A percentile compares a stretch with the other conserved stretches of the same genome.
Conservation (phyloP, 73 alveolate genomes). For the Paramecium octaurelia region DNA sequence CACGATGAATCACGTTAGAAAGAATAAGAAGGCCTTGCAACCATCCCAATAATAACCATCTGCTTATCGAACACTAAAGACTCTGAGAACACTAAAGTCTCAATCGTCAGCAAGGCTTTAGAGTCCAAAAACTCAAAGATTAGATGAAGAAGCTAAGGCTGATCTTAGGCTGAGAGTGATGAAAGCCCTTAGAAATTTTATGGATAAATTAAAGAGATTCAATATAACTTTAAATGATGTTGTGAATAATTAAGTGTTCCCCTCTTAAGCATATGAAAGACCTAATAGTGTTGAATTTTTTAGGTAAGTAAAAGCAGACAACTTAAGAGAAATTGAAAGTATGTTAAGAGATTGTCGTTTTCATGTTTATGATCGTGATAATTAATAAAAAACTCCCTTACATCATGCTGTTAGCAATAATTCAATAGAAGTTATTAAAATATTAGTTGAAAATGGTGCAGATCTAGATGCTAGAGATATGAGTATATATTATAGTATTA, state of each 20-base stretch:
- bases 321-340: neutral
- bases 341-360: constrained; percentile 10
- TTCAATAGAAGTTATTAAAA: neutral
- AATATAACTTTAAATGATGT: constrained; percentile 26
- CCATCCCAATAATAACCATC: neutral
- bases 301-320: constrained; percentile 3
- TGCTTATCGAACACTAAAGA: neutral
- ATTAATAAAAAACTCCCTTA: neutral
- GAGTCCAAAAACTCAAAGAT: neutral
- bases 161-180: constrained; percentile 10
- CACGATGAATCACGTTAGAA: constrained; percentile 25
- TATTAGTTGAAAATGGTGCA: constrained; percentile 20
- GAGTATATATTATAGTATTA: neutral
- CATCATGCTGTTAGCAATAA: constrained; percentile 32
- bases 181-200: constrained; percentile 6
- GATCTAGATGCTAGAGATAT: constrained; percentile 36
- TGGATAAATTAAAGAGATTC: constrained; percentile 33
- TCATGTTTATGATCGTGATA: constrained; percentile 40
- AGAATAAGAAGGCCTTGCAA: neutral
- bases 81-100: neutral
- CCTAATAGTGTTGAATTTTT: constrained; percentile 34
- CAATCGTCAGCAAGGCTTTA: neutral
- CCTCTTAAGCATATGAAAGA: constrained; percentile 31
- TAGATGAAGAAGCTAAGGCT: constrained; percentile 33
- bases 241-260: constrained; percentile 11